Base-by-base conservation (phyloP, 345 rosid species). In the Isatis tinctoria region DNA sequence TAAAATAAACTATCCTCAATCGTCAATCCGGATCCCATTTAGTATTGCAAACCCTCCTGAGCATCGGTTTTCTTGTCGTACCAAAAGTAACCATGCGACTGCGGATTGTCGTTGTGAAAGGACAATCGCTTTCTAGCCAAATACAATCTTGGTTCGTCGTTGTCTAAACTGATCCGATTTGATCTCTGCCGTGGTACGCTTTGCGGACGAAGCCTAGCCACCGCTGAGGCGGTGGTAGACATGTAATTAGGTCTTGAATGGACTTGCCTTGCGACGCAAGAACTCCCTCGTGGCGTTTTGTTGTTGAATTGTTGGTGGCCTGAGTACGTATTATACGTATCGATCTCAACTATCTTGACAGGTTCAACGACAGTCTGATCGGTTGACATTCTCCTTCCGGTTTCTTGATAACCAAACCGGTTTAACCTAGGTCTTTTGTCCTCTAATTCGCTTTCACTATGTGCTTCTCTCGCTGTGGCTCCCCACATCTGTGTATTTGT, bases 161-260 rank as follows among this genome's bases (percentile, higher is more conserved):
- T 0, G 57, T 77, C 67, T 33, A 35, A 56, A 30, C 56, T 5
- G 47, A 8, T 60, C 6, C 45, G 54, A 57, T 49, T 39, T 22
- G 82, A 74, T 72, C 92, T 83, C 65, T 85, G 88, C 74, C 82
- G 85, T 6, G 98, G 95, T 44, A 81, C 85, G 74, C 93, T 88
- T 40, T 82, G 90, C 36, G 98, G 90, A 41, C 91, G 79, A 16
- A 70, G 4, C 68, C 88, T 76, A 41, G 95, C 85, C 0, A 89
- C 81, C 43, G 87, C 83, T 0, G 96, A 88, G 59, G 83, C 93
- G 2, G 98, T 93, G 36, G 89, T 82, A 3, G 90, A 85, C 98
- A 90, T 92, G 82, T 92, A 92, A 77, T 81, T 85, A 6, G 98
- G 96, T 62, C 58, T 48, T 20, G 67, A 18, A 20, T 75, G 73